A percentile compares a stretch with the other conserved stretches of the same genome.
Evolutionary conservation across 2,329 filamentous ascomycete species (phyloP).

Genomic region (Diaporthe longicolla): DNA sequence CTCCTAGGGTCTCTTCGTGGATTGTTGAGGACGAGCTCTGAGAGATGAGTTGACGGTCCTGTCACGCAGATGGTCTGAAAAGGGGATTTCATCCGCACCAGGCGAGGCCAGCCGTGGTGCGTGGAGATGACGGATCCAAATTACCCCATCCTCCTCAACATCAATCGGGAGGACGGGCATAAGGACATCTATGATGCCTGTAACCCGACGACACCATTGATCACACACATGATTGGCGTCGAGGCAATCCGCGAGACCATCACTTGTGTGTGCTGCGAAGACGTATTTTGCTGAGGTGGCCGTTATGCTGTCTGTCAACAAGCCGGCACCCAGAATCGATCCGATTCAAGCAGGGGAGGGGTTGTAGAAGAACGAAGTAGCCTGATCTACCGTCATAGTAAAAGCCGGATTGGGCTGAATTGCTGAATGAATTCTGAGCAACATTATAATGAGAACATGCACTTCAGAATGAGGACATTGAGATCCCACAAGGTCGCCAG

Average conservation of each 20-base stretch:
- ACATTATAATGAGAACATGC: no score
- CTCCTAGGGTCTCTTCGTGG: constrained; percentile 85
- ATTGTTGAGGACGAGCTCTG: constrained; percentile 85
- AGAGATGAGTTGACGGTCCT: constrained; percentile 76
- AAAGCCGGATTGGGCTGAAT: not conserved
- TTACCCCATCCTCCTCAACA: constrained; percentile 82
- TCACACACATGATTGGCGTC: constrained; percentile 69
- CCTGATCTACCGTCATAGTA: not conserved
- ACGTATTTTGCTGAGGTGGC: constrained; percentile 81
- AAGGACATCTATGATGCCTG: constrained; percentile 61
- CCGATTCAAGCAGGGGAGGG: constrained; percentile 74
- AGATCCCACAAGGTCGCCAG: not conserved
- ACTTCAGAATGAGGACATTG: not conserved
- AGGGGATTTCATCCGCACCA: constrained; percentile 81
- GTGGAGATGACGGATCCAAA: constrained; percentile 83
- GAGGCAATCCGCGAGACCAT: constrained; percentile 66
- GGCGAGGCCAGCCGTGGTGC: constrained; percentile 85
- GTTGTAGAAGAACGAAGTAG: not conserved
- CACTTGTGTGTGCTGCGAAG: constrained; percentile 58
- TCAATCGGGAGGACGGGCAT: constrained; percentile 79
- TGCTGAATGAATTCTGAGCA: not conserved
- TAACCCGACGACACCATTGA: constrained; percentile 47
- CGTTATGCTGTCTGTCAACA: constrained; percentile 80
- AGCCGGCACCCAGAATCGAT: constrained; percentile 78
- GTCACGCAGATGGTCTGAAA: constrained; percentile 57